These are phyloP conservation scores for Macadamia tetraphylla DNA, from an alignment of 164 flowering plant species.

Conservation along the genomic window DNA sequence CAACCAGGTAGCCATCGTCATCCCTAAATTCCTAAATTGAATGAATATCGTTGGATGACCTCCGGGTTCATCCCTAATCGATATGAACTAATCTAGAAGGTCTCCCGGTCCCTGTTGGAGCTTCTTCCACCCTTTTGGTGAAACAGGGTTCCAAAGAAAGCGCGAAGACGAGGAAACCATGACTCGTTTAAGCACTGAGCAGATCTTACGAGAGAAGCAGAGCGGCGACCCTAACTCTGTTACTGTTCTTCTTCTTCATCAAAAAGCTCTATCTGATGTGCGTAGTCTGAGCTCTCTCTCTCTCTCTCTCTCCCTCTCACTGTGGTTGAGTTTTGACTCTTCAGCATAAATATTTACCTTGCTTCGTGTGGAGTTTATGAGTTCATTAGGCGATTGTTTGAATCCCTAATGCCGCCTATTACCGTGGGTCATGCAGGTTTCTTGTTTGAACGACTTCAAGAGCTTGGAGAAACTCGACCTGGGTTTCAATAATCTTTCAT, in stretches of 20 bases:
- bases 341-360: background rate
- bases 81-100: too few relatives aligned
- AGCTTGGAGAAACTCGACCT: slow-evolving; percentile 79
- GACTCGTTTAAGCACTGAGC: slow-evolving; percentile 42
- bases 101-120: too few relatives aligned
- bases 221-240: slow-evolving; percentile 35
- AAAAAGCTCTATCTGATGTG: slow-evolving; percentile 77
- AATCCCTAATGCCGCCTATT: too few relatives aligned
- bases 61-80: too few relatives aligned
- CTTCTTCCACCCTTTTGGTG: background rate
- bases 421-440: slow-evolving; percentile 36
- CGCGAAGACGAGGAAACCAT: slow-evolving; percentile 16
- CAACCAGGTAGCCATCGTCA: too few relatives aligned
- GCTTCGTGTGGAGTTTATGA: too few relatives aligned
- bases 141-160: background rate
- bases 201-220: slow-evolving; percentile 49
- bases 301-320: background rate
- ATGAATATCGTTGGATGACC: too few relatives aligned
- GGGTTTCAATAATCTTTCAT: slow-evolving; percentile 59
- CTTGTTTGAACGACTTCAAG: slow-evolving; percentile 60
- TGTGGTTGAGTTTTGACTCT: background rate
- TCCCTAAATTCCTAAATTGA: too few relatives aligned
- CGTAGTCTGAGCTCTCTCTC: background rate
- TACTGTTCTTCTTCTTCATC: slow-evolving; percentile 41
- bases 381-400: background rate